These are phyloP conservation scores for Plantago lanceolata DNA, from an alignment of 305 asterid genomes.

Conservation along the genomic window DNA sequence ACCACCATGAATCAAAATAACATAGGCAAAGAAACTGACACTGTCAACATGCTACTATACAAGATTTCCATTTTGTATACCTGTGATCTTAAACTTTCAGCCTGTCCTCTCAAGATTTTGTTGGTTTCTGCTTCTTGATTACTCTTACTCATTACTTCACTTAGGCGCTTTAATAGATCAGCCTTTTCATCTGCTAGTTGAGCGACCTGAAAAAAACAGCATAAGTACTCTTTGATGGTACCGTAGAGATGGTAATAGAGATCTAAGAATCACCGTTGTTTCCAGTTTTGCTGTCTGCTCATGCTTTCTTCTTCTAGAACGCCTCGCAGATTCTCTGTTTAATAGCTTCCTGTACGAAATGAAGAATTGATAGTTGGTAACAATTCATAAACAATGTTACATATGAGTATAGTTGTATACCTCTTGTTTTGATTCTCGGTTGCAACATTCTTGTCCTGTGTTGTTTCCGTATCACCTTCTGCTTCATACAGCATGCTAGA, in stretches of 20 bases:
- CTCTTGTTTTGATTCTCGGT: neutral
- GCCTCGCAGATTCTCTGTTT: slow-evolving; percentile 6
- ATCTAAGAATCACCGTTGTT: neutral
- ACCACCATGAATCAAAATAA: neutral
- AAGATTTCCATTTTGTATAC: neutral
- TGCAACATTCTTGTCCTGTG: neutral
- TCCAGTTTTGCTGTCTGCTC: neutral
- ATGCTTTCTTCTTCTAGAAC: neutral
- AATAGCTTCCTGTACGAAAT: neutral
- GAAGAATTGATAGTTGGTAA: neutral
- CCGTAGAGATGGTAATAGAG: neutral
- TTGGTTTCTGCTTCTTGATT: neutral
- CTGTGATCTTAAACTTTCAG: neutral
- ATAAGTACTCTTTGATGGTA: neutral
- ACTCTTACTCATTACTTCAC: neutral
- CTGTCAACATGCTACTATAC: neutral
- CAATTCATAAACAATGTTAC: neutral
- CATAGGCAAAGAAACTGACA: neutral
- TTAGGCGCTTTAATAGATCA: neutral
- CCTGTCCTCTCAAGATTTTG: neutral
- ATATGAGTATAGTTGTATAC: neutral
- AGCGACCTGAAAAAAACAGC: neutral
- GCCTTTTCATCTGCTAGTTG: neutral
- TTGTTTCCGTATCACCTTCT: neutral
- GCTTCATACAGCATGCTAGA: neutral